phyloP scores from a whole-genome alignment of 495 filamentous ascomycete genomes.

The Talaromyces ruber region DNA sequence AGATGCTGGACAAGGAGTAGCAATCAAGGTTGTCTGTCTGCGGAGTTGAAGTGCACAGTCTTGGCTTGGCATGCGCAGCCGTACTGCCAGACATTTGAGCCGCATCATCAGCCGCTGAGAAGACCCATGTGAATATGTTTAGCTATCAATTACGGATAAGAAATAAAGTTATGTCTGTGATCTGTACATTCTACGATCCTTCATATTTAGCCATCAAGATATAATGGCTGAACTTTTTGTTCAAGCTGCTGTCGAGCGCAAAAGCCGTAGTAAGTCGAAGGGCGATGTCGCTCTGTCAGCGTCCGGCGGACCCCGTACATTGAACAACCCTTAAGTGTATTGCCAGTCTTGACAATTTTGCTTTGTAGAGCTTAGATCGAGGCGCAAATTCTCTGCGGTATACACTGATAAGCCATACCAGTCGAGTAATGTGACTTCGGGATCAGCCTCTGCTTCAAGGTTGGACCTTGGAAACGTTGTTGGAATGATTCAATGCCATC shows the following conservation, averaged over 20 bases:
- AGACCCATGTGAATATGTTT: neutral
- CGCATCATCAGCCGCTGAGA: neutral
- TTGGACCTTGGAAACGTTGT: neutral
- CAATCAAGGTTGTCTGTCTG: neutral
- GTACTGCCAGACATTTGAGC: neutral
- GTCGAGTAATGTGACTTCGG: neutral
- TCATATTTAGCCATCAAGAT: neutral
- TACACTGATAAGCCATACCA: neutral
- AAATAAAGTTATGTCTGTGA: neutral
- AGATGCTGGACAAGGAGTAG: neutral
- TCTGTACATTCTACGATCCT: neutral
- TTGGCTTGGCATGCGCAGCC: neutral
- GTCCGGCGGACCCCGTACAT: neutral
- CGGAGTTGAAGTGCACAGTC: neutral
- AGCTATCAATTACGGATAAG: neutral
- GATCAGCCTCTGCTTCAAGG: neutral
- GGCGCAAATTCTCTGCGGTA: neutral
- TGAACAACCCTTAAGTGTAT: neutral
- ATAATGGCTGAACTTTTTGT: neutral
- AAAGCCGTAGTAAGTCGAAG: neutral
- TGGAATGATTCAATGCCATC: neutral
- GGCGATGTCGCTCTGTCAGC: neutral
- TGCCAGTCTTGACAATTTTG: neutral
- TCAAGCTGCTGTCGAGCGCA: neutral
- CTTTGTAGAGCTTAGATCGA: neutral